phyloP scores from a whole-genome alignment of 768 basidiomycete species.

The Chalciporus pseudorubinellus region DNA sequence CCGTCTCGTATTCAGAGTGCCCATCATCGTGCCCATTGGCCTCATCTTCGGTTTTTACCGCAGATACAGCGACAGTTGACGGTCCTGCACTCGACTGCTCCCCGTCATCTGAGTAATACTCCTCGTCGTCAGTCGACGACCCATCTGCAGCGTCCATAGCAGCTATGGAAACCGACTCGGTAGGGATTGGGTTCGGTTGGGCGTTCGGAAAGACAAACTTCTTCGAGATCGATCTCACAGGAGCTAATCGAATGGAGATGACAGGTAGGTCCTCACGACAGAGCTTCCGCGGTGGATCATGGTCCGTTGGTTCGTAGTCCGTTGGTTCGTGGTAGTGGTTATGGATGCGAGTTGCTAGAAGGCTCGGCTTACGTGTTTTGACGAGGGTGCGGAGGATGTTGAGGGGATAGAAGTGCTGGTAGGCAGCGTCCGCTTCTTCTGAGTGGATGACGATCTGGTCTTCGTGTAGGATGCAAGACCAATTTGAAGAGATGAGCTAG shows the following conservation, averaged over 20 bases:
- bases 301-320: constrained; percentile 3
- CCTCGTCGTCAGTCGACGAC: neutral
- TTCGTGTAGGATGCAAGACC: constrained; percentile 73
- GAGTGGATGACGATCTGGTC: constrained; percentile 70
- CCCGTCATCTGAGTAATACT: neutral
- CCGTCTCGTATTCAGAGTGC: constrained; percentile 10
- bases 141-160: constrained; percentile 4
- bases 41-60: neutral
- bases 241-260: constrained; percentile 43
- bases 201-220: constrained; percentile 50
- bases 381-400: constrained; percentile 31
- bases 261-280: constrained; percentile 35
- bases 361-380: constrained; percentile 24
- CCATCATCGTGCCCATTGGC: constrained; percentile 3
- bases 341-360: constrained; percentile 10
- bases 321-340: constrained; percentile 3
- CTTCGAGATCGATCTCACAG: constrained; percentile 48
- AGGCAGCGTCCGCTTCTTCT: constrained; percentile 63
- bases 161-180: neutral
- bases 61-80: neutral
- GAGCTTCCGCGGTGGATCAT: constrained; percentile 6
- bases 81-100: constrained; percentile 5
- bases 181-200: neutral
- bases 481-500: constrained; percentile 66
- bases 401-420: constrained; percentile 67